phyloP scores from a whole-genome alignment of 2,329 filamentous ascomycete genomes.

The Fusarium staphyleae region DNA sequence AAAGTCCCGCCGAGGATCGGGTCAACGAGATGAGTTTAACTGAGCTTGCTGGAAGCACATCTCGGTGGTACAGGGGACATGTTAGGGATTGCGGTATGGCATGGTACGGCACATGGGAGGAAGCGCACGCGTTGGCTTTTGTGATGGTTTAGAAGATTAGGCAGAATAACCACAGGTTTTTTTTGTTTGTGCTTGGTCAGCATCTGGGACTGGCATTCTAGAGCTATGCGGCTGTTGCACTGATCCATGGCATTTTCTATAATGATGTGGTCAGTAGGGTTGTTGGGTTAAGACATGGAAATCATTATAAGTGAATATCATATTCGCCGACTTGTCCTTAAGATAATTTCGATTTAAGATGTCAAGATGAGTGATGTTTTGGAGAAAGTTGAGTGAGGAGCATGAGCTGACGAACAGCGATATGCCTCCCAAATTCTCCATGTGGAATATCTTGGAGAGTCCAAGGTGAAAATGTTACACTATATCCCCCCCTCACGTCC shows the following conservation, averaged over 20 bases:
- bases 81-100: constrained; percentile 29
- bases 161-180: constrained; percentile 27
- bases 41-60: constrained; percentile 36
- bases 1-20: constrained; percentile 30
- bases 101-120: constrained; percentile 36
- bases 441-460: not conserved
- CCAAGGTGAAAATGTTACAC: constrained; percentile 1
- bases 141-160: constrained; percentile 38
- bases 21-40: constrained; percentile 25
- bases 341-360: too few species aligned
- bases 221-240: constrained; percentile 28
- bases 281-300: constrained; percentile 37
- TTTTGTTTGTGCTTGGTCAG: constrained; percentile 29
- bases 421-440: constrained; percentile 1
- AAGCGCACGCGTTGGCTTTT: constrained; percentile 35
- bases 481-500: not conserved
- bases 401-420: not conserved
- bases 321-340: too few species aligned
- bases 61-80: constrained; percentile 26
- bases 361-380: not conserved
- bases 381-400: not conserved
- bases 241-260: constrained; percentile 35
- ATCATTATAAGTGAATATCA: constrained; percentile 38
- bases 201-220: constrained; percentile 30
- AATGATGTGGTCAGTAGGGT: constrained; percentile 41